These are phyloP conservation scores for Sugiyamaella paludigena DNA, from an alignment of 1,139 yeast genomes.

Conservation along the genomic window DNA sequence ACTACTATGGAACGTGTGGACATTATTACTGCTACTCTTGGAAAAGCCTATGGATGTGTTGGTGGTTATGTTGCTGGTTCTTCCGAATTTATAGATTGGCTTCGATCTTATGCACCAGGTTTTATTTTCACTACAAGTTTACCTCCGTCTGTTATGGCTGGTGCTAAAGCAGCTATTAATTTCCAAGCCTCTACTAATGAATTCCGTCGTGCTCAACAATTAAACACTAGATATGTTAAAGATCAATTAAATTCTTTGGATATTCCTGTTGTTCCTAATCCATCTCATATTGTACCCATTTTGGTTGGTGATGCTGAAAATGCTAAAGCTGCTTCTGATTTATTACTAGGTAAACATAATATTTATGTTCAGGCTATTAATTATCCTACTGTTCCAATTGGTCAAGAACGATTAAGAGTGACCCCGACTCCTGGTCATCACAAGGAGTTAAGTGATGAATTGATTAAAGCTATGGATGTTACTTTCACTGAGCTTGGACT, in stretches of 20 bases:
- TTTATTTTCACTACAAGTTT: constrained; percentile 93
- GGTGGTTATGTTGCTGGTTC: constrained; percentile 98
- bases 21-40: constrained; percentile 95
- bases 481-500: constrained; percentile 74
- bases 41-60: constrained; percentile 94
- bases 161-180: constrained; percentile 83
- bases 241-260: constrained; percentile 64
- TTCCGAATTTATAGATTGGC: constrained; percentile 82
- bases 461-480: constrained; percentile 74
- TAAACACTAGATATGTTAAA: constrained; percentile 82
- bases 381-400: constrained; percentile 96
- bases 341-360: constrained; percentile 75
- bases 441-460: constrained; percentile 67
- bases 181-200: constrained; percentile 74
- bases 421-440: constrained; percentile 98
- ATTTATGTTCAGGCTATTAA: constrained; percentile 97
- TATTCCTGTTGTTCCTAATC: constrained; percentile 95
- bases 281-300: constrained; percentile 95
- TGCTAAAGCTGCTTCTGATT: constrained; percentile 88
- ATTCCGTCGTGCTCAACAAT: constrained; percentile 83
- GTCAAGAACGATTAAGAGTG: constrained; percentile 91
- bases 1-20: constrained; percentile 89
- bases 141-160: constrained; percentile 98
- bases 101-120: constrained; percentile 95
- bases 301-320: constrained; percentile 91